Percentiles rank a stretch among this genome's conserved stretches.
These are phyloP conservation scores for Aureobasidium subglaciale DNA, from an alignment of 2,329 filamentous ascomycete species.

Conservation along the genomic window DNA sequence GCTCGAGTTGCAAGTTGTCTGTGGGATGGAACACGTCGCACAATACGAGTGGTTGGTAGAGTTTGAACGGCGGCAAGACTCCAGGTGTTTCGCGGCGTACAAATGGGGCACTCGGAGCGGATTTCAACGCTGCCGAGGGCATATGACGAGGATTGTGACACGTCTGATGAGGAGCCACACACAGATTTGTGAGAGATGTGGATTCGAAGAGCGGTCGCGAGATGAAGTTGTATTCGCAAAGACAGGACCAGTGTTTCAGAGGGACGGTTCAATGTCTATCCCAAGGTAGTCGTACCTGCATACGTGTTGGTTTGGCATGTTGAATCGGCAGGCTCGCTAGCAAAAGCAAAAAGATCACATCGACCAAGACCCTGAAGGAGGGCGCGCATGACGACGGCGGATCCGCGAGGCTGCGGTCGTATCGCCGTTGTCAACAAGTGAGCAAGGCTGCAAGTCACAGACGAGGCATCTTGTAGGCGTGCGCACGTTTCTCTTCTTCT, in stretches of 20 bases:
- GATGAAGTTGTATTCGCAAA: background rate
- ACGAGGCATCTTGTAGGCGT: background rate
- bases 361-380: slow-evolving; percentile 2
- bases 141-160: background rate
- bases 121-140: slow-evolving; percentile 3
- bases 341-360: background rate
- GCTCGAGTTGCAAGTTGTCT: background rate
- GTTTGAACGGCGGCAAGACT: background rate
- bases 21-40: background rate
- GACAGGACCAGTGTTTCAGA: slow-evolving; percentile 3
- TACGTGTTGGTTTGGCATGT: slow-evolving; percentile 2
- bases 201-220: background rate
- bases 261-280: background rate
- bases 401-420: background rate
- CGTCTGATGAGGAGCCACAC: background rate
- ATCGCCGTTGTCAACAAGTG: background rate
- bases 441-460: slow-evolving; percentile 1
- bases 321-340: background rate
- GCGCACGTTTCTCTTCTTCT: background rate
- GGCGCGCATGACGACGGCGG: slow-evolving; percentile 9
- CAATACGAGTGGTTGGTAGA: no score
- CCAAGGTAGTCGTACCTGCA: slow-evolving; percentile 1
- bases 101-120: slow-evolving; percentile 1
- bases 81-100: background rate
- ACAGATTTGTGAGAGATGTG: background rate